Base-by-base conservation (phyloP, 345 rosid genomes). In the Lepidium didymum region DNA sequence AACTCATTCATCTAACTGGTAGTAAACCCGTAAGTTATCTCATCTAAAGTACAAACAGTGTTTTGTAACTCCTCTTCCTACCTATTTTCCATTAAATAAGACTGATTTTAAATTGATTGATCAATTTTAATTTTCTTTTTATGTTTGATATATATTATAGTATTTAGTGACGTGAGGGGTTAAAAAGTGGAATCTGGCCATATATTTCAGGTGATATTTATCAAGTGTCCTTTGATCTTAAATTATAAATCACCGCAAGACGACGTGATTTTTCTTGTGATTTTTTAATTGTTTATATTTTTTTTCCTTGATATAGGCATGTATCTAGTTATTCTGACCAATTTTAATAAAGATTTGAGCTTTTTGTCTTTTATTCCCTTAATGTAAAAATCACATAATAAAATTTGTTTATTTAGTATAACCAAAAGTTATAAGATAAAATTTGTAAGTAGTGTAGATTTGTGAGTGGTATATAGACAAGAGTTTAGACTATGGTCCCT, bases 401-500 rank as follows among this genome's bases (percentile, higher is more conserved):
- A 5, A 29, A 29, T 29, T 29, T 29, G 33, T 29, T 29, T 29
- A 29, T 29, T 29, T 29, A 6, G 7, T 27, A 27, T 1, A 38
- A 13, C 49, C n/a, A n/a, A 60, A 59, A 31, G 50, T 41, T 15
- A 19, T 7, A n/a, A 41, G 38, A 19, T 5, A 33, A 3, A n/a
- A 21, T 23, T 61, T 14, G 15, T 4, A 40, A 41, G 25, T n/a
- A 51, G 35, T 42, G 35, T 33, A 54, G 49, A 29, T 44, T 54
- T 62, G 10, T 44, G 41, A 62, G 14, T 43, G 56, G 64, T 21
- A n/a, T 56, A 41, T n/a, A n/a, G 52, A 64, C 66, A 56, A 64
- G 44, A 55, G 45, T 64, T 34, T 25, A 72, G 71, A 41, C 46
- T 55, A 64, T 65, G 77, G 72, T 57, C 77, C 71, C 61, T 50